Evolutionary conservation across 768 basidiomycete species (phyloP), one percentile per base, ranked within the genome.

Genomic region (Lentinula sp.): DNA sequence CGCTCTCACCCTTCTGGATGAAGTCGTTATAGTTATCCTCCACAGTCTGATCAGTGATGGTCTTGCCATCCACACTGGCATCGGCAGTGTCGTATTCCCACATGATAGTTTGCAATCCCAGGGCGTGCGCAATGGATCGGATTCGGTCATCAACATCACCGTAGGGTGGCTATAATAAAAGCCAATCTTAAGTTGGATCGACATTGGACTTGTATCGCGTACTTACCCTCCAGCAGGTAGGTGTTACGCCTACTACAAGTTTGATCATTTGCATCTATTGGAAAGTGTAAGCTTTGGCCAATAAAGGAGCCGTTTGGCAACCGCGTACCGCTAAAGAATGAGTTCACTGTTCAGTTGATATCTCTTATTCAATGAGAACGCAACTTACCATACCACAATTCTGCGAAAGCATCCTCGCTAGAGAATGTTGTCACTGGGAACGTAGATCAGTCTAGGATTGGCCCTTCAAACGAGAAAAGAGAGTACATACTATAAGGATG

Each of bases 141-240:
- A 93, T 84, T 56, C 91, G 88, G 71, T 88, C 86, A 46, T 93
- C 91, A n/a, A 87, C 75, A 62, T 88, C 86, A 51, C 86, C 87
- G 62, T 74, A 87, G 1, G 86, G 86, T 40, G 86, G 85, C 82
- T 84, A 60, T 32, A 3, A 21, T 28, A 13, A 45, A 46, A 4
- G 35, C 52, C 28, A 0, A 28, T 28, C 28, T 28, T 48, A 11
- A n/a, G 21, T 43, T 23, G 40, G 54, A 10, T 23, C 10, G 18
- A 37, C 49, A 28, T 40, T 10, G 4, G 8, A 18, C n/a, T 13
- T 60, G 13, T 18, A 21, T 37, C 11, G 13, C 5, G 3, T 3
- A 73, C 77, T 52, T 63, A 84, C 83, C 65, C 82, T 75, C 85
- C 84, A 86, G 66, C 80, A 85, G 1, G 77, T 85, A 0, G 83